Evolutionary conservation across 1,284 basidiomycete species (phyloP).

Genomic region (Ganoderma lucidum): DNA sequence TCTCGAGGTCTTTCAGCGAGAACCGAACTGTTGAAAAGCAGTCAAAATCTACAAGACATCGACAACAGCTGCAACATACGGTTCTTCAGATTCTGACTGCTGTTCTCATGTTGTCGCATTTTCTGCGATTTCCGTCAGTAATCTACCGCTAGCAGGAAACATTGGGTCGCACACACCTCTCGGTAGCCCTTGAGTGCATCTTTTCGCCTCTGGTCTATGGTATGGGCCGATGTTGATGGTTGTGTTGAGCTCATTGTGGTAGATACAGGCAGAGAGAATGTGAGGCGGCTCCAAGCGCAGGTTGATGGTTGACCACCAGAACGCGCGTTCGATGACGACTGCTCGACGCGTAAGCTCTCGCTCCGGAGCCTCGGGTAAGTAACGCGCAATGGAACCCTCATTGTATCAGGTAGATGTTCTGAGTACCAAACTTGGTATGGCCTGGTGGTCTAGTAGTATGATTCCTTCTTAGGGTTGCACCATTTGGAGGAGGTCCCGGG

Average conservation of each 20-base stretch:
- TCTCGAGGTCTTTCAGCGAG: constrained; percentile 87
- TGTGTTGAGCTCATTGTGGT: constrained; percentile 37
- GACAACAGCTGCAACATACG: constrained; percentile 55
- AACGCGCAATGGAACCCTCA: neutral
- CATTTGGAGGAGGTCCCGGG: constrained; percentile 82
- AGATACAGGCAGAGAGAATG: neutral
- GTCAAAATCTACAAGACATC: neutral
- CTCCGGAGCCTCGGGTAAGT: neutral
- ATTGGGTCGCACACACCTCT: constrained; percentile 25
- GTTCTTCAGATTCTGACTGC: constrained; percentile 87
- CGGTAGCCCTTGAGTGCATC: constrained; percentile 40
- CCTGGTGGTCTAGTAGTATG: constrained; percentile 80
- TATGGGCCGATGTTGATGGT: constrained; percentile 37
- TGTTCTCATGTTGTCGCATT: constrained; percentile 88
- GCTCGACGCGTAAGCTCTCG: constrained; percentile 20
- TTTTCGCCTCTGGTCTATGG: constrained; percentile 39
- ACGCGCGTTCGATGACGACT: constrained; percentile 20
- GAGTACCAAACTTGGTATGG: constrained; percentile 36
- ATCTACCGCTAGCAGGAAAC: neutral
- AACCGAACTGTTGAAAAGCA: constrained; percentile 51
- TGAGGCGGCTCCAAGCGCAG: neutral
- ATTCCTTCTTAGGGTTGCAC: constrained; percentile 55
- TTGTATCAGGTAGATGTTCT: no score
- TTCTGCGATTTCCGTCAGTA: constrained; percentile 60
- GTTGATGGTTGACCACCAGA: neutral